Evolutionary conservation across 306 rosid genomes (phyloP).

Genomic region (Vigna hirtella): DNA sequence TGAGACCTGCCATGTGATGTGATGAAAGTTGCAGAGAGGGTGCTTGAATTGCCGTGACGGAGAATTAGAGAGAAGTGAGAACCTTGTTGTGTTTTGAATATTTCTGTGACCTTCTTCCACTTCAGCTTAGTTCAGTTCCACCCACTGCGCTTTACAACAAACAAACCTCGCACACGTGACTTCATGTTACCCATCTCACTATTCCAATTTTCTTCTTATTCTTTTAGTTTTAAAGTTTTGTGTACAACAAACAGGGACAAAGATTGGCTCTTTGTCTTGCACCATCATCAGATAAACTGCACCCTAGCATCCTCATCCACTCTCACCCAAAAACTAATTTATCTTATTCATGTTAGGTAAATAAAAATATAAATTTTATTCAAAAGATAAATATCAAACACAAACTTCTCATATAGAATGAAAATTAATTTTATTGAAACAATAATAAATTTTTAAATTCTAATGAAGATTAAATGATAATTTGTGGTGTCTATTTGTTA

Average conservation of each 20-base stretch:
- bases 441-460: no score
- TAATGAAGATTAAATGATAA: no score
- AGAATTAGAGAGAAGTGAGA: slow-evolving; percentile 34
- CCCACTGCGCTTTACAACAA: neutral
- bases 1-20: slow-evolving; percentile 43
- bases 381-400: neutral
- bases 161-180: neutral
- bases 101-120: neutral
- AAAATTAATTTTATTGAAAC: no score
- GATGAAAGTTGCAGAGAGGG: slow-evolving; percentile 22
- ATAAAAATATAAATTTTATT: neutral
- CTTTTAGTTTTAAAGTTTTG: neutral
- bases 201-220: neutral
- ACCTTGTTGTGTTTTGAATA: neutral
- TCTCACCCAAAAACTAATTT: neutral
- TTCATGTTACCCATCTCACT: neutral
- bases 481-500: no score
- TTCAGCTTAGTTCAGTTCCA: neutral
- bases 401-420: no score
- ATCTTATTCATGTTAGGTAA: neutral
- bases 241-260: neutral
- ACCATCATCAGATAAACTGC: neutral
- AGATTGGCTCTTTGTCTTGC: neutral
- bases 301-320: neutral
- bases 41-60: slow-evolving; percentile 34